A percentile compares a stretch with the other conserved stretches of the same genome.
These are phyloP conservation scores for Tolypocladium album DNA, from an alignment of 2,329 filamentous ascomycete species.

Conservation along the genomic window DNA sequence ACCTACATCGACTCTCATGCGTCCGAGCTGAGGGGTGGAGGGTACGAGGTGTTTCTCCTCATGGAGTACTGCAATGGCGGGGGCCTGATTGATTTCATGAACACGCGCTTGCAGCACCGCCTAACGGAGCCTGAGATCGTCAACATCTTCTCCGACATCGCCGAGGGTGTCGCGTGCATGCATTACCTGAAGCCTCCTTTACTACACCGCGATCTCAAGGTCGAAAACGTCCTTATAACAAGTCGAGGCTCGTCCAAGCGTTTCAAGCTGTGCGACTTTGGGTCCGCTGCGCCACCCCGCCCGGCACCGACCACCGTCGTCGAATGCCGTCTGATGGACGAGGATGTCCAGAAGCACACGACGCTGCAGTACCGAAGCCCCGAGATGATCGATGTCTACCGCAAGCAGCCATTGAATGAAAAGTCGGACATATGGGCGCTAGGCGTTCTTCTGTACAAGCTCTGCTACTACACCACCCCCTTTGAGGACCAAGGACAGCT, in stretches of 20 bases:
- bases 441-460: conserved; percentile 89
- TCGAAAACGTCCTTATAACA: conserved; percentile 93
- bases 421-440: conserved; percentile 98
- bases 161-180: conserved; percentile 96
- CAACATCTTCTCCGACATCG: conserved; percentile 91
- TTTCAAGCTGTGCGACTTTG: conserved; percentile 98
- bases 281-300: conserved; percentile 74
- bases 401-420: conserved; percentile 92
- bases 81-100: conserved; percentile 98
- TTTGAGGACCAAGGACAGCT: conserved; percentile 97
- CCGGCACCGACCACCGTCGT: conserved; percentile 76
- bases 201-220: conserved; percentile 89
- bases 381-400: conserved; percentile 97
- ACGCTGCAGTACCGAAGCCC: conserved; percentile 96
- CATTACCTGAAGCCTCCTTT: conserved; percentile 93
- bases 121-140: conserved; percentile 96
- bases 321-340: conserved; percentile 87
- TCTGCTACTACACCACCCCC: conserved; percentile 98
- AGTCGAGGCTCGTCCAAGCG: conserved; percentile 51
- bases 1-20: conserved; percentile 98
- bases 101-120: conserved; percentile 89
- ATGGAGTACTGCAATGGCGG: conserved; percentile 98
- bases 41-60: conserved; percentile 94
- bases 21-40: conserved; percentile 81
- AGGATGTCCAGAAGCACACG: conserved; percentile 94